Conservation (phyloP, 2,329 filamentous ascomycete genomes). For the Nothophoma quercina region DNA sequence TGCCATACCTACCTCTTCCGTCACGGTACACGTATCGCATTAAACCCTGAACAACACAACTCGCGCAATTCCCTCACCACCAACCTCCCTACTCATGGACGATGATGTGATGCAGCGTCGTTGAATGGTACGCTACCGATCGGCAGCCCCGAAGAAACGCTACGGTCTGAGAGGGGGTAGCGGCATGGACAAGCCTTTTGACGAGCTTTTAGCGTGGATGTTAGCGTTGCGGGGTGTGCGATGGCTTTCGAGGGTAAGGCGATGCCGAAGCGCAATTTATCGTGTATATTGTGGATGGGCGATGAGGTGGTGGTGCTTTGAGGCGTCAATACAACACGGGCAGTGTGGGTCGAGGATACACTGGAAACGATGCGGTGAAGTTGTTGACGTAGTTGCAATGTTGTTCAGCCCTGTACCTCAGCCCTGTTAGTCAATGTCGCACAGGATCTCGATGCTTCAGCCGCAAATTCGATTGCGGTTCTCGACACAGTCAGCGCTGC, state of each 20-base stretch:
- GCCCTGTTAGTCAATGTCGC: not conserved
- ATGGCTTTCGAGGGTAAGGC: conserved; percentile 15
- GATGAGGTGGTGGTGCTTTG: not conserved
- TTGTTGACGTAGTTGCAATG: not conserved
- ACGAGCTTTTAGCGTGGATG: not conserved
- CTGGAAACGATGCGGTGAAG: not conserved
- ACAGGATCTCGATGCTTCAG: conserved; percentile 14
- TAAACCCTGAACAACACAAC: not conserved
- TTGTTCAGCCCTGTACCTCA: not conserved
- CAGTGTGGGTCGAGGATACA: not conserved
- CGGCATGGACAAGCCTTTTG: conserved; percentile 1
- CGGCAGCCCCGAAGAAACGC: conserved; percentile 9
- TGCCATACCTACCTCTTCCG: not conserved
- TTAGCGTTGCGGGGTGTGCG: conserved; percentile 17
- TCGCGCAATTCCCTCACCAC: not conserved
- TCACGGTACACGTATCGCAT: not conserved
- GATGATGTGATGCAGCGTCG: conserved; percentile 5
- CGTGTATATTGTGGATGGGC: not conserved
- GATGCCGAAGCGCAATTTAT: conserved; percentile 9
- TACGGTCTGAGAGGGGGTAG: not conserved
- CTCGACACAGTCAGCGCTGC: not conserved
- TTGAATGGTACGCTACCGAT: conserved; percentile 14
- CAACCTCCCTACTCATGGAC: not conserved
- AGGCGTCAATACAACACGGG: no score
- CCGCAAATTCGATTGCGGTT: conserved; percentile 8